Conservation (phyloP, 1,139 yeast species). For the Blastobotrys raffinosifermentans region DNA sequence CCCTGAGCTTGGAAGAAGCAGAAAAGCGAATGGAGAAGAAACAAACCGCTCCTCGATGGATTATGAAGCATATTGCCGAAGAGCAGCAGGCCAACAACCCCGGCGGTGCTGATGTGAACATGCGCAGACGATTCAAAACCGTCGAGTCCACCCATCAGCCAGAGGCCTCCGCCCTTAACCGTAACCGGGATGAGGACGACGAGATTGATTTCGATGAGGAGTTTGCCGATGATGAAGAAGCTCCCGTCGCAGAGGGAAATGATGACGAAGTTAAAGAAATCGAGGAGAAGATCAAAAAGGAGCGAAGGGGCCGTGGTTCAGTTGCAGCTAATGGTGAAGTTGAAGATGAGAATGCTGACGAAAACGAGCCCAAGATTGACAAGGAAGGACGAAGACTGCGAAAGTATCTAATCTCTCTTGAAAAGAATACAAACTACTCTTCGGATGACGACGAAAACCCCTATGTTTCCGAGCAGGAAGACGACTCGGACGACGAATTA, state of each 20-base stretch:
- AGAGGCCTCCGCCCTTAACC: slow-evolving; percentile 1
- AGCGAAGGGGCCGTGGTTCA: slow-evolving; percentile 52
- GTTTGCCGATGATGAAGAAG: slow-evolving; percentile 98
- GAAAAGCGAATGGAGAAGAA: slow-evolving; percentile 87
- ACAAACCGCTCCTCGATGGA: slow-evolving; percentile 84
- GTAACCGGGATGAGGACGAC: slow-evolving; percentile 77
- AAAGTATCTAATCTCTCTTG: slow-evolving; percentile 78
- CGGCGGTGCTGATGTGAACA: slow-evolving; percentile 15
- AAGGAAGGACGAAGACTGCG: slow-evolving; percentile 86
- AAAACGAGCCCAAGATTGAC: slow-evolving; percentile 70
- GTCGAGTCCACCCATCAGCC: slow-evolving; percentile 43
- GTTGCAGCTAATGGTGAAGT: slow-evolving; percentile 67
- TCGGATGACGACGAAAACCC: slow-evolving; percentile 84
- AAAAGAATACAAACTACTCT: slow-evolving; percentile 84
- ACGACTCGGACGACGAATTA: slow-evolving; percentile 28
- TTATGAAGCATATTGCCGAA: slow-evolving; percentile 84
- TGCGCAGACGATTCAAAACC: slow-evolving; percentile 42
- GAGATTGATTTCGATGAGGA: slow-evolving; percentile 95
- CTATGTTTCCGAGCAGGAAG: slow-evolving; percentile 58
- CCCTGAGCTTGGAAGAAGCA: slow-evolving; percentile 92
- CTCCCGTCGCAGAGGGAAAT: slow-evolving; percentile 95
- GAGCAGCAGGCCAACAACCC: slow-evolving; percentile 34
- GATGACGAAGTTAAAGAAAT: slow-evolving; percentile 92
- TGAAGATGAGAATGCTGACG: slow-evolving; percentile 53
- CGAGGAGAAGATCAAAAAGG: slow-evolving; percentile 81